Conservation (phyloP, 306 rosid genomes). For the Cucumis hystrix region DNA sequence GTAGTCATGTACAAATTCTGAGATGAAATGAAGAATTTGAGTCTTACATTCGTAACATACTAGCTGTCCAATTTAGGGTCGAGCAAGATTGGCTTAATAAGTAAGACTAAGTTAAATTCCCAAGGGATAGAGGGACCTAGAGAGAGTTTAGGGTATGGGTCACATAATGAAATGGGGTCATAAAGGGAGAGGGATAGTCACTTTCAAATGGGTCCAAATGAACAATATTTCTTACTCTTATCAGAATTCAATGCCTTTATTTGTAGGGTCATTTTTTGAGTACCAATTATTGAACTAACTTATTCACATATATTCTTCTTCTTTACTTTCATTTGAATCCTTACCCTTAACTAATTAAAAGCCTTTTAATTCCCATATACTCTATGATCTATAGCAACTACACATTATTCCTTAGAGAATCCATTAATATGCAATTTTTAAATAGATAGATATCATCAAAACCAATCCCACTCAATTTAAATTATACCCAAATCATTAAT, state of each 20-base stretch:
- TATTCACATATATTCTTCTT: background rate
- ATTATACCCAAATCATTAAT: background rate
- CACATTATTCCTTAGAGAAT: background rate
- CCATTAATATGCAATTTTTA: background rate
- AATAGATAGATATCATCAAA: background rate
- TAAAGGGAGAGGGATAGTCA: slow-evolving; percentile 7
- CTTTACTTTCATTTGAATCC: background rate
- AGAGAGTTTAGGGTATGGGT: background rate
- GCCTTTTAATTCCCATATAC: background rate
- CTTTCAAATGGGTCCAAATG: slow-evolving; percentile 3
- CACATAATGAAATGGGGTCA: background rate
- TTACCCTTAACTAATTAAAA: background rate
- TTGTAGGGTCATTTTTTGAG: background rate
- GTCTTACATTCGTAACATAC: background rate
- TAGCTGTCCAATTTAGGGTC: background rate
- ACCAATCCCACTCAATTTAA: background rate
- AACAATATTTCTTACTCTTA: background rate
- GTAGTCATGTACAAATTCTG: background rate
- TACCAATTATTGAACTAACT: background rate
- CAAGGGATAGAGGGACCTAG: background rate
- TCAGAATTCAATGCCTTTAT: slow-evolving; percentile 3
- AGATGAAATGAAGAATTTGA: background rate
- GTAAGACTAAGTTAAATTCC: background rate
- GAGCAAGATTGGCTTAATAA: background rate
- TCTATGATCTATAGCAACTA: background rate